Conservation (phyloP, 1,284 basidiomycete species). For the Garcileccinum viscosum region DNA sequence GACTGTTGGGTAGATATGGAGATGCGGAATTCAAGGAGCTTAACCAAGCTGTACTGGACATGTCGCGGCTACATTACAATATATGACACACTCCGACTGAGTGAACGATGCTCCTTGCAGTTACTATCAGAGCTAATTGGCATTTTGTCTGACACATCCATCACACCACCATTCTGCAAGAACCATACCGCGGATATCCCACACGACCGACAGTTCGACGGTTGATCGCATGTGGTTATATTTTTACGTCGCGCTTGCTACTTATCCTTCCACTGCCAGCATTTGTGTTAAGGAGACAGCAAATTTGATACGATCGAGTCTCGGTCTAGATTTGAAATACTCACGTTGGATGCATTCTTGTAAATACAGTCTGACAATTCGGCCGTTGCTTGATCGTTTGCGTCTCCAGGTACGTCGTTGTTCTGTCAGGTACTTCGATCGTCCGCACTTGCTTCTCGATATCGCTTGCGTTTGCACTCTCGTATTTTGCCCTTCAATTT, state of each 20-base stretch:
- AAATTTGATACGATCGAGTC: background rate
- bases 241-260: no score
- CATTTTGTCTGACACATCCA: slow-evolving; percentile 33
- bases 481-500: no score
- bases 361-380: background rate
- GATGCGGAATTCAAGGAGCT: background rate
- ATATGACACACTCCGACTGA: background rate
- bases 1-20: background rate
- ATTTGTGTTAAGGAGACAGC: background rate
- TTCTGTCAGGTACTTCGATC: no score
- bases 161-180: slow-evolving; percentile 9
- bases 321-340: background rate
- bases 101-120: slow-evolving; percentile 20
- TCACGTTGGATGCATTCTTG: background rate
- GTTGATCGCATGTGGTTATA: background rate
- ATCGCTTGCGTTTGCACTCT: no score
- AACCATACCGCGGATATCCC: slow-evolving; percentile 10
- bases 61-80: no score
- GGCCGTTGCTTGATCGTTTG: no score
- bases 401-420: no score
- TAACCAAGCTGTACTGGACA: background rate
- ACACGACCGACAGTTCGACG: slow-evolving; percentile 1
- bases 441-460: no score
- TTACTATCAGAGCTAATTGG: slow-evolving; percentile 23
- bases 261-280: no score